Conservation (phyloP, 2,329 filamentous ascomycete genomes). For the Pseudogymnoascus verrucosus region DNA sequence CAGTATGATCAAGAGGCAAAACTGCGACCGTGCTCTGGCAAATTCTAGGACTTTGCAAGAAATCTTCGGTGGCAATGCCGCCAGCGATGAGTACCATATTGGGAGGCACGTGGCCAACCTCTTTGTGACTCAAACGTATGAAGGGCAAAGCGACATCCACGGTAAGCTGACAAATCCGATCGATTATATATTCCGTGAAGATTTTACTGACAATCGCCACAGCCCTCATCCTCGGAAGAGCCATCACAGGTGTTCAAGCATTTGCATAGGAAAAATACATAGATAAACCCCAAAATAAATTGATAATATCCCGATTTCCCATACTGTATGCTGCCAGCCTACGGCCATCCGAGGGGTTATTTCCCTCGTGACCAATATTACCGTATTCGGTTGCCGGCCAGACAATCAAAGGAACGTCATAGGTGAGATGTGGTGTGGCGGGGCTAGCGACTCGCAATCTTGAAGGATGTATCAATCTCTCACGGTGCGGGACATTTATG, state of each 20-base stretch:
- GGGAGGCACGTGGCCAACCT: constrained; percentile 91
- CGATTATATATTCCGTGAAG: background rate
- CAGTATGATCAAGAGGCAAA: constrained; percentile 91
- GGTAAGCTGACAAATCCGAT: constrained; percentile 41
- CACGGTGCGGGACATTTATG: background rate
- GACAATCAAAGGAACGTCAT: background rate
- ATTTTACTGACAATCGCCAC: constrained; percentile 24
- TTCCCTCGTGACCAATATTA: constrained; percentile 7
- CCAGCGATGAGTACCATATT: constrained; percentile 93
- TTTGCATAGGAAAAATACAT: constrained; percentile 49
- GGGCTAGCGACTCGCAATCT: constrained; percentile 6
- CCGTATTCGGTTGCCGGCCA: background rate
- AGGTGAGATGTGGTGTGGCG: constrained; percentile 4
- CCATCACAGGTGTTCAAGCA: constrained; percentile 69
- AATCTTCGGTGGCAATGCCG: constrained; percentile 96
- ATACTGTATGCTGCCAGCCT: background rate
- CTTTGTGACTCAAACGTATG: constrained; percentile 96
- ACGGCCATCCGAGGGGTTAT: background rate
- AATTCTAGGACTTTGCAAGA: constrained; percentile 81
- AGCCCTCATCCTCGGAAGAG: constrained; percentile 62
- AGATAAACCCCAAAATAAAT: background rate
- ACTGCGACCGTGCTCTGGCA: constrained; percentile 81
- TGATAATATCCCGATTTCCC: background rate
- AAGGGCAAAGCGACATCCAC: constrained; percentile 97
- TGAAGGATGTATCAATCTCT: background rate